phyloP scores from a whole-genome alignment of 2,329 filamentous ascomycete species.

The Epichloe elymi region DNA sequence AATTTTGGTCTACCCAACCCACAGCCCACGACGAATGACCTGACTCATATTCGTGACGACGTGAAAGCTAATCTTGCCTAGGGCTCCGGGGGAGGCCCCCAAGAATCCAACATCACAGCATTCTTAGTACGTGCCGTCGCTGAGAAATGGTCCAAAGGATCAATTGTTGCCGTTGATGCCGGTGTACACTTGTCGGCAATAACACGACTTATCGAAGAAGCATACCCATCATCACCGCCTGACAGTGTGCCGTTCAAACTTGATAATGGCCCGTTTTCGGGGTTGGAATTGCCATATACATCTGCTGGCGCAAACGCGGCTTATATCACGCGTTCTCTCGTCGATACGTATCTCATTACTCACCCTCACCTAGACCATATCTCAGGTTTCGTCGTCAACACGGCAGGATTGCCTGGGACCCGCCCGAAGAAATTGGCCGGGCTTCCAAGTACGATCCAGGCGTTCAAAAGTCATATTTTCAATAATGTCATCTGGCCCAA shows the following conservation, averaged over 20 bases:
- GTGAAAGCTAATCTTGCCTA: constrained; percentile 21
- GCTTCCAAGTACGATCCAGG: constrained; percentile 76
- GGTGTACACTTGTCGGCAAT: constrained; percentile 83
- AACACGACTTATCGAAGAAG: constrained; percentile 58
- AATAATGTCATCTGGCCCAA: constrained; percentile 99
- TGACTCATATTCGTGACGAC: background rate
- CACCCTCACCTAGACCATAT: constrained; percentile 97
- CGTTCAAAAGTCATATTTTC: constrained; percentile 89
- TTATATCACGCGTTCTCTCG: constrained; percentile 62
- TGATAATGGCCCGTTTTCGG: constrained; percentile 63
- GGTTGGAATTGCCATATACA: constrained; percentile 54
- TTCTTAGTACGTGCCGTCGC: constrained; percentile 75
- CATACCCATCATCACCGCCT: constrained; percentile 24
- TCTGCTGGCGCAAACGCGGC: constrained; percentile 66
- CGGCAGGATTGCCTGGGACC: constrained; percentile 67
- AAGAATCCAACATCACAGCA: constrained; percentile 80
- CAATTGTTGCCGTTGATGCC: constrained; percentile 83
- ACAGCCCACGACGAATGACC: background rate
- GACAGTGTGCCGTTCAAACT: constrained; percentile 35
- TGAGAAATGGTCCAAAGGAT: constrained; percentile 68
- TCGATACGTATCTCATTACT: constrained; percentile 85
- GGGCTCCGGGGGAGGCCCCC: constrained; percentile 82
- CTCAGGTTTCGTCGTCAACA: constrained; percentile 84
- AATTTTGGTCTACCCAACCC: background rate
- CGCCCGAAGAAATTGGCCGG: constrained; percentile 78